Percentiles rank a stretch among this genome's conserved stretches.
Evolutionary conservation across 768 basidiomycete genomes (phyloP).

Genomic region (Mycena crocata): DNA sequence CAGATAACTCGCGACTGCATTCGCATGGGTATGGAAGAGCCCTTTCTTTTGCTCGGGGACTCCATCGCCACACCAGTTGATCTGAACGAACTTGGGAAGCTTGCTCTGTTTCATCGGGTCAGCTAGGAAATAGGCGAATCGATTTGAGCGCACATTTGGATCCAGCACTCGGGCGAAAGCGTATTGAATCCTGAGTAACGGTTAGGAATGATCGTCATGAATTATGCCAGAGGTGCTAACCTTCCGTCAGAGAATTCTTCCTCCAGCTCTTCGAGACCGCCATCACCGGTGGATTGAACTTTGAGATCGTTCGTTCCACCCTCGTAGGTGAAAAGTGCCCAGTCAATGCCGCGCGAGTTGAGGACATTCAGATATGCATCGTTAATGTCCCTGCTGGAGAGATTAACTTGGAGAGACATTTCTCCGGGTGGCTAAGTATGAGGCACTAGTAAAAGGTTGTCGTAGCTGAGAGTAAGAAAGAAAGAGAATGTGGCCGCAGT

Average conservation of each 20-base stretch:
- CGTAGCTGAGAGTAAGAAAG: neutral
- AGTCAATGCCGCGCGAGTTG: conserved; percentile 74
- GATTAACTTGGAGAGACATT: conserved; percentile 87
- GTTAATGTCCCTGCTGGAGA: conserved; percentile 77
- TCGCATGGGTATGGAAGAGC: conserved; percentile 89
- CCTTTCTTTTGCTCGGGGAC: conserved; percentile 95
- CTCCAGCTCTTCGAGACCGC: conserved; percentile 90
- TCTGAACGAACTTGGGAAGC: conserved; percentile 92
- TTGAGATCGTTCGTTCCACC: conserved; percentile 88
- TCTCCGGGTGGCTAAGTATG: conserved; percentile 13
- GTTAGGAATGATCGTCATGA: conserved; percentile 25
- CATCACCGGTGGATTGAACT: conserved; percentile 85
- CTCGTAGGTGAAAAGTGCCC: conserved; percentile 86
- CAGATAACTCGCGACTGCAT: conserved; percentile 82
- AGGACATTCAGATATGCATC: conserved; percentile 83
- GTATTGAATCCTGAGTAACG: conserved; percentile 83
- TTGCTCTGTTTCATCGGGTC: conserved; percentile 63
- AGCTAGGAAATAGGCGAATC: neutral
- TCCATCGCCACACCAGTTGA: conserved; percentile 98
- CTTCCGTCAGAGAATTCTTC: conserved; percentile 97
- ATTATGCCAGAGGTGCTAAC: conserved; percentile 53
- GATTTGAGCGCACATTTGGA: conserved; percentile 70
- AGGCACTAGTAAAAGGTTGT: neutral
- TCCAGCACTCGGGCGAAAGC: conserved; percentile 90
- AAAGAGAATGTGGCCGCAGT: neutral